Evolutionary conservation across 2,329 filamentous ascomycete species (phyloP), one percentile per base, ranked within the genome.

Genomic region (Microsporum audouinii): DNA sequence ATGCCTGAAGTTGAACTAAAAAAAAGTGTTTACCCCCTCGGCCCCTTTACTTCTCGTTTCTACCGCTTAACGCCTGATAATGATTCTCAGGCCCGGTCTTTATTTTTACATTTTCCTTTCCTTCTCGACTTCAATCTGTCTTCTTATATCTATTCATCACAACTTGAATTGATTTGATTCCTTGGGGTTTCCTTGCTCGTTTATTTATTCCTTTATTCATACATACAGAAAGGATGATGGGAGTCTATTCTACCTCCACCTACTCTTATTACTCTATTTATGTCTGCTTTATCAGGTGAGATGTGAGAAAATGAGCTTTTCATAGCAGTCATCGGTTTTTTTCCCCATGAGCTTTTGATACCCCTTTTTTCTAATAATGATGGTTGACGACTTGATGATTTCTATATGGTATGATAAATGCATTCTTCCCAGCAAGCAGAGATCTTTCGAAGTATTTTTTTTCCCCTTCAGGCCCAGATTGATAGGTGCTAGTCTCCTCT

Each of bases 1-100:
- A 53, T 34, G 49, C 10, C 31, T 53, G 27, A 53, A 53, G 49
- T n/a, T 34, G 49, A 53, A 33, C 49, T 53, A 43, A 31, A 31
- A 51, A 51, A 53, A 53, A 53, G 49, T n/a, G 38, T 29, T 59
- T 59, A 23, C 14, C 56, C 23, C 23, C n/a, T 38, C 27, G 8
- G 33, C 33, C 31, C 31, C 17, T 63, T 64, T 61, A 61, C 62
- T 60, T 59, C 63, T 65, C 60, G 63, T 65, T 63, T 63, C 65
- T 64, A n/a, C n/a, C 39, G 39, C 53, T 63, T 61, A 12, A 33
- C 33, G 49, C 27, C 49, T 53, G 49, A 34, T 53, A 33, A 53
- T 53, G 49, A 53, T 53, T 34, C 49, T 31, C 49, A 53, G 49
- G 27, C 23, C 31, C 17, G 17, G 17, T 31, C 14, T 29, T 27